A percentile compares a stretch with the other conserved stretches of the same genome.
Evolutionary conservation across 306 rosid species (phyloP).

Genomic region (Cercis canadensis): DNA sequence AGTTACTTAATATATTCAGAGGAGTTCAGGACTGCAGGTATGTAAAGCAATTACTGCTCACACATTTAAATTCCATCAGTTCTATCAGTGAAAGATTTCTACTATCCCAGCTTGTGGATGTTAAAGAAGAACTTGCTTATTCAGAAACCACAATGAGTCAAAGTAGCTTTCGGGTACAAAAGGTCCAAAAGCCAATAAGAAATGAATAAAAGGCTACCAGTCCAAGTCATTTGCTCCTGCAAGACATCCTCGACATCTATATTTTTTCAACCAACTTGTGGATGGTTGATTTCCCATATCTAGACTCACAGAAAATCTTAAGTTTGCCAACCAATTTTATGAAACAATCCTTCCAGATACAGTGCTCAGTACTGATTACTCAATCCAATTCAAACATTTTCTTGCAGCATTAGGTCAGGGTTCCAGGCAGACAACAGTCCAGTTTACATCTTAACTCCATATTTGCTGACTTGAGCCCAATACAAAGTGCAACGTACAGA

Average conservation of each 20-base stretch:
- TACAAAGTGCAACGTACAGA: neutral
- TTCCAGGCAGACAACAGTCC: neutral
- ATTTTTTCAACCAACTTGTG: neutral
- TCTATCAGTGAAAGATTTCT: slow-evolving; percentile 15
- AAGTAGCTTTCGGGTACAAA: neutral
- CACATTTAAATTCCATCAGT: neutral
- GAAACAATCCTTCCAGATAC: neutral
- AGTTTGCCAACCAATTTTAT: slow-evolving; percentile 5
- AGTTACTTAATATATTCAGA: neutral
- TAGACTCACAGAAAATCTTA: neutral
- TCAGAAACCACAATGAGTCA: too few relatives aligned
- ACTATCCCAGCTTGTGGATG: slow-evolving; percentile 4
- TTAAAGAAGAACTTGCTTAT: neutral
- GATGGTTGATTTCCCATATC: neutral
- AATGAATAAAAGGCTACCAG: neutral
- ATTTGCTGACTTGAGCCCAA: neutral
- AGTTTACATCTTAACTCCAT: neutral
- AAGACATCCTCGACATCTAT: slow-evolving; percentile 10
- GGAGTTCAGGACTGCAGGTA: neutral
- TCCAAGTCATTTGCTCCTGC: neutral
- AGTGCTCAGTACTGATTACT: neutral
- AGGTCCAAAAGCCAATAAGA: neutral
- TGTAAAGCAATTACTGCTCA: neutral
- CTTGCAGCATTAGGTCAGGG: neutral
- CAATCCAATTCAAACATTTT: slow-evolving; percentile 1